These are phyloP conservation scores for Platismatia glauca DNA, from an alignment of 495 filamentous ascomycete genomes.

Conservation along the genomic window DNA sequence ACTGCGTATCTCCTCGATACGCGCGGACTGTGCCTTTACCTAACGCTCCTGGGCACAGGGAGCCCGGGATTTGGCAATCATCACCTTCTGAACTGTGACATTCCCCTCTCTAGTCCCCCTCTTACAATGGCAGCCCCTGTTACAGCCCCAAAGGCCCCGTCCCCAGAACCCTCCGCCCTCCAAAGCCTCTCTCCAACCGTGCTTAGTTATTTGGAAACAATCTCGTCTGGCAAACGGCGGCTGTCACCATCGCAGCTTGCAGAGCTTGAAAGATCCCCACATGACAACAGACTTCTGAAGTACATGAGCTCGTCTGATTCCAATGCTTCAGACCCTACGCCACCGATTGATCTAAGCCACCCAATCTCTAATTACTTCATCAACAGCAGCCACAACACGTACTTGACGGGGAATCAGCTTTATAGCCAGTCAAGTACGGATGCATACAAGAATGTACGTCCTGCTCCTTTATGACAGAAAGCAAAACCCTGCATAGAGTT, in stretches of 20 bases:
- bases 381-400: conserved; percentile 90
- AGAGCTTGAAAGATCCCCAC: conserved; percentile 11
- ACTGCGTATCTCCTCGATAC: no score
- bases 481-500: not conserved
- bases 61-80: no score
- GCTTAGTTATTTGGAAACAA: conserved; percentile 17
- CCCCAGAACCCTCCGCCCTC: not conserved
- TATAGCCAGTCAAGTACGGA: conserved; percentile 72
- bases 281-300: conserved; percentile 38
- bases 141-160: not conserved
- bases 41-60: not conserved
- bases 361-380: conserved; percentile 85
- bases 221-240: conserved; percentile 13
- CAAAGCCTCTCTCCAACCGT: conserved; percentile 19
- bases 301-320: conserved; percentile 54
- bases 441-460: conserved; percentile 69
- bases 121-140: conserved; percentile 3
- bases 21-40: no score
- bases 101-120: no score
- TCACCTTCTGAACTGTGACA: no score
- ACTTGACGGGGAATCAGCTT: conserved; percentile 85
- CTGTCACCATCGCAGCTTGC: conserved; percentile 16
- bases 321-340: conserved; percentile 32
- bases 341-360: conserved; percentile 45
- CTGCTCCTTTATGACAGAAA: not conserved